phyloP scores from a whole-genome alignment of 805 yeast species.

The Saccharomycopsis lassenensis region DNA sequence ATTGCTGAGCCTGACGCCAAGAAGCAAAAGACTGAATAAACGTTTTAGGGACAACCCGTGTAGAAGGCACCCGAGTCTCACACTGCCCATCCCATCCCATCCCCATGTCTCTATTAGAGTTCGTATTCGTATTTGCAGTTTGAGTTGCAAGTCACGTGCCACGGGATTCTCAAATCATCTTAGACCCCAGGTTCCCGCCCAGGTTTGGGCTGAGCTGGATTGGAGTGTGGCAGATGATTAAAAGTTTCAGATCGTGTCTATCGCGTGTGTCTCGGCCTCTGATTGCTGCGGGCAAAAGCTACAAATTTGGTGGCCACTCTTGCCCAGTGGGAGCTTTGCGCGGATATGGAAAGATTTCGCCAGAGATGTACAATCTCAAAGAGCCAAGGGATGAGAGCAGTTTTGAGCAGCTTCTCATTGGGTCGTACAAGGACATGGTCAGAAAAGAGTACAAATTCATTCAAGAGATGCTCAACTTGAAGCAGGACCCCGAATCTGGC shows the following conservation, averaged over 20 bases:
- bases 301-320: not conserved
- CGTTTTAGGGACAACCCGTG: no score
- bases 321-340: not conserved
- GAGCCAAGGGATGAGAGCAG: not conserved
- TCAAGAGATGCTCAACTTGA: slow-evolving; percentile 11
- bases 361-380: not conserved
- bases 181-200: not conserved
- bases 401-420: not conserved
- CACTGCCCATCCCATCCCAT: no score
- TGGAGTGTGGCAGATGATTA: not conserved
- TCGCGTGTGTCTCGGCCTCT: not conserved
- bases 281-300: not conserved
- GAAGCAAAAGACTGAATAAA: no score
- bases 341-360: not conserved
- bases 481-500: not conserved
- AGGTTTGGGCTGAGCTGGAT: not conserved
- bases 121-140: no score
- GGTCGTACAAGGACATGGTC: slow-evolving; percentile 8
- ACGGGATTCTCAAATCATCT: not conserved
- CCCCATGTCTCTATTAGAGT: no score
- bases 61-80: no score
- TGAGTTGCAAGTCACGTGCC: no score
- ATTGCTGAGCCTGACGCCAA: no score
- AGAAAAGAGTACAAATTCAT: slow-evolving; percentile 7
- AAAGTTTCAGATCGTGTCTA: not conserved